Evolutionary conservation across 345 rosid genomes (phyloP), one percentile per base, ranked within the genome.

Genomic region (Ailanthus altissimus): DNA sequence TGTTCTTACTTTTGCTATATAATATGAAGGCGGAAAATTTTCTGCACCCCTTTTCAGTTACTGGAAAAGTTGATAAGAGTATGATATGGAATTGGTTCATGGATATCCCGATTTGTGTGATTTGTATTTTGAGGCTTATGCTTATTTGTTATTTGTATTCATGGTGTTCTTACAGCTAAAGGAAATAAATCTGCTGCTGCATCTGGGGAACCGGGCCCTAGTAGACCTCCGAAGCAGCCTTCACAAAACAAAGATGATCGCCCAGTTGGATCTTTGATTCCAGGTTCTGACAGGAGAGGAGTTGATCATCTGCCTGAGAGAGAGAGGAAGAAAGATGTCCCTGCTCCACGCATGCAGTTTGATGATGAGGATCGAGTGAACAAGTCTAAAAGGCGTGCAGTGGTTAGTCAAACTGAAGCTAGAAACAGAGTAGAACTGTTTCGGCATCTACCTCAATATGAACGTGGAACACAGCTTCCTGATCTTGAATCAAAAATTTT

Each of bases 361-460:
- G 97, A 92, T 69, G 93, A 90, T 73, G 85, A 79, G 77, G 84
- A 80, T 79, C 87, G 94, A 59, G 97, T 90, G 54, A 91, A 84
- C 49, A 92, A 90, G 85, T 94, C 97, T 23, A 92, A 89, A 81
- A 89, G 73, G 85, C 92, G 90, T 71, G 81, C 93, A 2, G 85
- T 92, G 56, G 90, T 89, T 59, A 88, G 83, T 58, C 92, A 87
- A 84, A 85, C 85, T 0, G 95, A 90, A 84, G 89, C 86, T 77
- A 87, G 86, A 85, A 92, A 88, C 80, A 89, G 91, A 80, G 92
- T 92, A 53, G 95, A 90, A 75, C 83, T 92, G 80, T 90, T 92
- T 75, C 87, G 90, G 70, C 97, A 92, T 82, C 81, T 92, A 75
- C 95, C 97, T 70, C 97, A 89, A 62, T 90, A 89, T 73, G 94